Percentiles rank a stretch among this genome's conserved stretches.
Conservation (phyloP, 2,329 filamentous ascomycete genomes). For the Claviceps paspali region DNA sequence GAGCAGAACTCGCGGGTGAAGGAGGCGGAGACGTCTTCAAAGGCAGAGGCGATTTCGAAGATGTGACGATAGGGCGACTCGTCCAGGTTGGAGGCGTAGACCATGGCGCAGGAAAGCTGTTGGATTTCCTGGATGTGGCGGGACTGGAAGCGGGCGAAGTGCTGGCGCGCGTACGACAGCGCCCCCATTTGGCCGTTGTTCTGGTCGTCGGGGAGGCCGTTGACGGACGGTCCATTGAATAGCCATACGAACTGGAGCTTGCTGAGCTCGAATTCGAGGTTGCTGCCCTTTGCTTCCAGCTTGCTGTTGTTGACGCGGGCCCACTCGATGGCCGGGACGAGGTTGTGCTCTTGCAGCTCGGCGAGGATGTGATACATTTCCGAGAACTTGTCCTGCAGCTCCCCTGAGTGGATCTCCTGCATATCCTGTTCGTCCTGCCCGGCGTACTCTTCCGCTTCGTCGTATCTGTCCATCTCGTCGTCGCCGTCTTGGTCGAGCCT, state of each 20-base stretch:
- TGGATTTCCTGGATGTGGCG: conserved; percentile 69
- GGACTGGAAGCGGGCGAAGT: conserved; percentile 60
- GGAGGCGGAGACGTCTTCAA: conserved; percentile 68
- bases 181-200: conserved; percentile 47
- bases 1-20: conserved; percentile 95
- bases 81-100: conserved; percentile 59
- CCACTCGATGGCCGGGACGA: conserved; percentile 78
- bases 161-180: conserved; percentile 56
- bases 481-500: conserved; percentile 18
- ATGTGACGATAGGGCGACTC: conserved; percentile 65
- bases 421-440: conserved; percentile 12
- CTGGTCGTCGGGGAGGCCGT: conserved; percentile 38
- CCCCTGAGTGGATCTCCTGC: conserved; percentile 17
- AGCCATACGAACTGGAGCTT: conserved; percentile 82
- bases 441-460: conserved; percentile 11
- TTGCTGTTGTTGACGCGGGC: conserved; percentile 53
- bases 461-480: conserved; percentile 16
- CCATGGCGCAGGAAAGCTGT: conserved; percentile 65
- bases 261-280: conserved; percentile 87
- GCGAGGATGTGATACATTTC: conserved; percentile 85
- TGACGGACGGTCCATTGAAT: conserved; percentile 47
- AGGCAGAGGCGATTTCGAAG: conserved; percentile 62
- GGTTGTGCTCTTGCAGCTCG: conserved; percentile 57
- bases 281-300: conserved; percentile 72
- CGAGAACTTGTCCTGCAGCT: conserved; percentile 67